Evolutionary conservation across 2,329 filamentous ascomycete species (phyloP).

Genomic region (Paraphaeosphaeria minitans): DNA sequence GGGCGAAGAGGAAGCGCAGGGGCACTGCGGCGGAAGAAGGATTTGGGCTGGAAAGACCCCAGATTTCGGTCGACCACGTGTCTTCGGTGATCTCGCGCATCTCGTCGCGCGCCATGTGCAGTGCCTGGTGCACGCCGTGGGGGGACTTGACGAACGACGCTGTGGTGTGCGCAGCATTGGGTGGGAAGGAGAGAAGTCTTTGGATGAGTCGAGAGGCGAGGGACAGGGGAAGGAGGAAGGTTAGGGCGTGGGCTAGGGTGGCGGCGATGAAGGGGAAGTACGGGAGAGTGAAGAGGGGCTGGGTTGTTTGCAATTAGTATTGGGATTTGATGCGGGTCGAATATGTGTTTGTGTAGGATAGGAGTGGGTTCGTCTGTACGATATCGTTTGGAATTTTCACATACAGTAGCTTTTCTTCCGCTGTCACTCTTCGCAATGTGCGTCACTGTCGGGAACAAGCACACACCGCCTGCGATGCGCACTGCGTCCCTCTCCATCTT

Average conservation of each 20-base stretch:
- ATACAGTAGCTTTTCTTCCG: slow-evolving; percentile 48
- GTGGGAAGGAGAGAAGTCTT: slow-evolving; percentile 49
- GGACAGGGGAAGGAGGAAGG: slow-evolving; percentile 48
- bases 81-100: slow-evolving; percentile 62
- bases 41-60: slow-evolving; percentile 54
- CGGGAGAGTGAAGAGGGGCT: slow-evolving; percentile 17
- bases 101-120: slow-evolving; percentile 64
- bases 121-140: slow-evolving; percentile 59
- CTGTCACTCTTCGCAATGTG: slow-evolving; percentile 52
- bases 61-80: slow-evolving; percentile 49
- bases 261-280: slow-evolving; percentile 31
- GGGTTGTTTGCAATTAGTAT: neutral
- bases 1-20: slow-evolving; percentile 64
- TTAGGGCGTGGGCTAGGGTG: slow-evolving; percentile 51
- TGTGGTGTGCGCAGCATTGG: slow-evolving; percentile 44
- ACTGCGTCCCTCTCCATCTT: slow-evolving; percentile 26
- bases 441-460: slow-evolving; percentile 55
- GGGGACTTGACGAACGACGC: slow-evolving; percentile 40
- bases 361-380: too few relatives aligned
- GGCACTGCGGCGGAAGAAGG: slow-evolving; percentile 46
- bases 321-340: too few relatives aligned
- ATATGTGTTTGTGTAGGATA: too few relatives aligned
- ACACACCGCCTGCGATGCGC: slow-evolving; percentile 42
- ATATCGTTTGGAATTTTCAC: slow-evolving; percentile 17
- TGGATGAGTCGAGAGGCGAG: slow-evolving; percentile 51